phyloP scores from a whole-genome alignment of 1,139 yeast species.

The Pichia sp. region DNA sequence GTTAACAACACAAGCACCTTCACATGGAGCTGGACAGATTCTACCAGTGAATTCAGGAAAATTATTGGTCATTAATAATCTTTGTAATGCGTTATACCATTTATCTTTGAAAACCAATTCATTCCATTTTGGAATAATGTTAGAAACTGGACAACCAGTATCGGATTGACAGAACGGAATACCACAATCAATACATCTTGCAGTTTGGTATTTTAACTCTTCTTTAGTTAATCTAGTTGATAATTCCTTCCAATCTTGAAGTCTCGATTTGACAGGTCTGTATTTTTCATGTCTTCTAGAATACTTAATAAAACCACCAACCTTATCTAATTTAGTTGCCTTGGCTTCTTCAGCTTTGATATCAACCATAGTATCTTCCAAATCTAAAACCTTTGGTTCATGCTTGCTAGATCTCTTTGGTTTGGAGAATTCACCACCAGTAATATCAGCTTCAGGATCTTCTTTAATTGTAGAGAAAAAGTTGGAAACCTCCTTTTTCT shows the following conservation, averaged over 20 bases:
- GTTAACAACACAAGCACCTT: constrained; percentile 95
- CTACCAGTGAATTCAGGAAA: constrained; percentile 98
- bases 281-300: constrained; percentile 83
- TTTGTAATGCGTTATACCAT: constrained; percentile 91
- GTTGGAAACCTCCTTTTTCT: constrained; percentile 51
- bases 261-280: constrained; percentile 69
- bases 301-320: constrained; percentile 90
- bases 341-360: constrained; percentile 58
- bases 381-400: constrained; percentile 84
- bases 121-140: constrained; percentile 96
- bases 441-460: constrained; percentile 80
- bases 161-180: constrained; percentile 98
- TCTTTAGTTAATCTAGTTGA: constrained; percentile 75
- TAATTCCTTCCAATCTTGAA: constrained; percentile 90
- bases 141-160: constrained; percentile 96
- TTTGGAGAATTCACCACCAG: constrained; percentile 69
- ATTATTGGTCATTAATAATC: constrained; percentile 91
- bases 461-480: constrained; percentile 65
- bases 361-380: constrained; percentile 83
- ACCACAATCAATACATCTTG: constrained; percentile 99
- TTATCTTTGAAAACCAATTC: constrained; percentile 92
- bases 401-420: constrained; percentile 38
- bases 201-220: constrained; percentile 85
- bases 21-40: constrained; percentile 99
- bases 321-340: constrained; percentile 62